Conservation (phyloP, 2,329 filamentous ascomycete species). For the Pseudodiploospora longispora region DNA sequence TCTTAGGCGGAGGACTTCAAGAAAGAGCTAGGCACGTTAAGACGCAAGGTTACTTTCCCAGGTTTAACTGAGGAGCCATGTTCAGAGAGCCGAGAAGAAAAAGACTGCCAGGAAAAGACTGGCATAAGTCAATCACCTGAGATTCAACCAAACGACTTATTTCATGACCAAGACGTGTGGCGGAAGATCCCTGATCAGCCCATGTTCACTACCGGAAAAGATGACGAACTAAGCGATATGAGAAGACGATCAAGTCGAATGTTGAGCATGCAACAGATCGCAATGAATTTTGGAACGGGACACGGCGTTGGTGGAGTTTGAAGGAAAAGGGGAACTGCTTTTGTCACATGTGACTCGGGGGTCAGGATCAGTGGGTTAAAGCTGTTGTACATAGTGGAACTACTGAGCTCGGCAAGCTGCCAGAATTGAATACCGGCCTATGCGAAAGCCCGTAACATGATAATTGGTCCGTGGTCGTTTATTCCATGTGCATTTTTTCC, state of each 20-base stretch:
- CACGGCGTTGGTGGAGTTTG: slow-evolving; percentile 4
- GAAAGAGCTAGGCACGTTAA: slow-evolving; percentile 15
- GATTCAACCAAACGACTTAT: too few relatives aligned
- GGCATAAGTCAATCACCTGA: too few relatives aligned
- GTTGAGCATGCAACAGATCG: too few relatives aligned
- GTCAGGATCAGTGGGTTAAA: slow-evolving; percentile 6
- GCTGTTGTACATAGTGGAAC: slow-evolving; percentile 27
- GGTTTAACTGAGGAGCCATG: slow-evolving; percentile 3
- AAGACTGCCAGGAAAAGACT: too few relatives aligned
- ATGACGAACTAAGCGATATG: slow-evolving; percentile 10
- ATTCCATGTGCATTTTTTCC: slow-evolving; percentile 9
- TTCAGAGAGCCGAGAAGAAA: too few relatives aligned
- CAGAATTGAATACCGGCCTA: slow-evolving; percentile 5
- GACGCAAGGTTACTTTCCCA: slow-evolving; percentile 11
- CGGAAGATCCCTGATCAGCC: slow-evolving; percentile 13
- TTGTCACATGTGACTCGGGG: slow-evolving; percentile 7
- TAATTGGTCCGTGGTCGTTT: slow-evolving; percentile 11
- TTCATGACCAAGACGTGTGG: neutral
- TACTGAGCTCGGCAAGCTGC: slow-evolving; percentile 17
- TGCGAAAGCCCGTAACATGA: slow-evolving; percentile 4
- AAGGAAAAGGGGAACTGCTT: slow-evolving; percentile 1
- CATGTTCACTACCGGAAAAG: slow-evolving; percentile 14
- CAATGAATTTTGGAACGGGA: too few relatives aligned
- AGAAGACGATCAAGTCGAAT: slow-evolving; percentile 11
- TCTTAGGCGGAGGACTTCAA: slow-evolving; percentile 17